Evolutionary conservation across 2,329 filamentous ascomycete species (phyloP).

Genomic region (Colletotrichum brevisporum): DNA sequence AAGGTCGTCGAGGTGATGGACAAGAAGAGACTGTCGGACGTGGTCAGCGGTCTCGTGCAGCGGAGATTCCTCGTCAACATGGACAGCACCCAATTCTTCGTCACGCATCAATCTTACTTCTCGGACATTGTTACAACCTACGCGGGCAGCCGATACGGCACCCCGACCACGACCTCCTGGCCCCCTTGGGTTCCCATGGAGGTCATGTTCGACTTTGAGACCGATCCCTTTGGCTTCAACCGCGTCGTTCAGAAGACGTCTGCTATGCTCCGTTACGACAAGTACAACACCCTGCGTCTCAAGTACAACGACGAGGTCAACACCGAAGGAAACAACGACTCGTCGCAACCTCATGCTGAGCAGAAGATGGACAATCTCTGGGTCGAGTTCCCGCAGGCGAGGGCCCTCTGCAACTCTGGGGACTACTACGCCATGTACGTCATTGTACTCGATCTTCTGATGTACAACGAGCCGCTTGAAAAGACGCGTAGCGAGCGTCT

Average conservation of each 20-base stretch:
- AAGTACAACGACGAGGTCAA: constrained; percentile 97
- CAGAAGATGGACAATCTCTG: constrained; percentile 95
- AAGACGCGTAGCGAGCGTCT: constrained; percentile 96
- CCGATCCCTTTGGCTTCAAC: constrained; percentile 97
- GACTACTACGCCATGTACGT: constrained; percentile 99
- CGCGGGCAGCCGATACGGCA: constrained; percentile 92
- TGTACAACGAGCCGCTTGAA: constrained; percentile 96
- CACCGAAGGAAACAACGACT: constrained; percentile 68
- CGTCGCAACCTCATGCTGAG: constrained; percentile 72
- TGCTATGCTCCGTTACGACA: constrained; percentile 93
- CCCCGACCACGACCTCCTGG: constrained; percentile 88
- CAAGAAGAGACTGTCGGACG: constrained; percentile 90
- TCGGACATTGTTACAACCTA: constrained; percentile 90
- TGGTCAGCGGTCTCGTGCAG: constrained; percentile 95
- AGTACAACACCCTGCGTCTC: constrained; percentile 95
- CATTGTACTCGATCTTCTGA: constrained; percentile 93
- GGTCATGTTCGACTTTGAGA: constrained; percentile 96
- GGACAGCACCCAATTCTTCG: constrained; percentile 98
- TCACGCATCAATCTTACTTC: constrained; percentile 94
- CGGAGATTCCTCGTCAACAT: constrained; percentile 94
- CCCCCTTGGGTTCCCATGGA: constrained; percentile 99
- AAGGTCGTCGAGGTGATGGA: constrained; percentile 98
- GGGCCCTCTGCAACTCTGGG: constrained; percentile 95
- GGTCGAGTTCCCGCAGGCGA: constrained; percentile 94
- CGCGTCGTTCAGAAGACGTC: constrained; percentile 97